These are phyloP conservation scores for Cornus controversa DNA, from an alignment of 148 eudicot species.

Conservation along the genomic window DNA sequence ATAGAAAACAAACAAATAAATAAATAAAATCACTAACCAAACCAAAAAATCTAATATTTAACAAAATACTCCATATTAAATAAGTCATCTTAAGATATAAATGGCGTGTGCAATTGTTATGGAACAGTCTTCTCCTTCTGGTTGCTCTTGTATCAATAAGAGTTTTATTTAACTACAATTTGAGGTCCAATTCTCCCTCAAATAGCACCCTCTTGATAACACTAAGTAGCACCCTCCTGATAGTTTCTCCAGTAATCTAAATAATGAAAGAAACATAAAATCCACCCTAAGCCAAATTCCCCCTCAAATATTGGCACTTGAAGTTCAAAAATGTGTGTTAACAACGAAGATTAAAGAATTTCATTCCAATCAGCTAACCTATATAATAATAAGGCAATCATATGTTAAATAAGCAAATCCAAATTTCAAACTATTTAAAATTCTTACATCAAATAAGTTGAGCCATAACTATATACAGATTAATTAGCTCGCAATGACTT, in stretches of 20 bases:
- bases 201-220: no score
- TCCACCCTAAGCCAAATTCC: no score
- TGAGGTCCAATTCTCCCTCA: neutral
- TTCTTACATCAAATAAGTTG: neutral
- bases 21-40: no score
- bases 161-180: neutral
- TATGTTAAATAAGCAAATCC: neutral
- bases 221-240: no score
- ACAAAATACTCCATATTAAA: no score
- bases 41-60: no score
- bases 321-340: neutral
- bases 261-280: no score
- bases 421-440: neutral
- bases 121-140: no score
- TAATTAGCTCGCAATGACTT: no score
- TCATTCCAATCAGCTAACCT: neutral
- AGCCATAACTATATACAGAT: conserved; percentile 4
- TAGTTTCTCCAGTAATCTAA: no score
- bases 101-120: neutral
- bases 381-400: neutral
- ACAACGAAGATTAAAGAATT: neutral
- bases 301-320: neutral
- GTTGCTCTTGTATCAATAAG: neutral
- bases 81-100: no score
- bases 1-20: no score